A percentile compares a stretch with the other conserved stretches of the same genome.
Evolutionary conservation across 1,139 yeast species (phyloP).

Genomic region (Kodamaea suecica): DNA sequence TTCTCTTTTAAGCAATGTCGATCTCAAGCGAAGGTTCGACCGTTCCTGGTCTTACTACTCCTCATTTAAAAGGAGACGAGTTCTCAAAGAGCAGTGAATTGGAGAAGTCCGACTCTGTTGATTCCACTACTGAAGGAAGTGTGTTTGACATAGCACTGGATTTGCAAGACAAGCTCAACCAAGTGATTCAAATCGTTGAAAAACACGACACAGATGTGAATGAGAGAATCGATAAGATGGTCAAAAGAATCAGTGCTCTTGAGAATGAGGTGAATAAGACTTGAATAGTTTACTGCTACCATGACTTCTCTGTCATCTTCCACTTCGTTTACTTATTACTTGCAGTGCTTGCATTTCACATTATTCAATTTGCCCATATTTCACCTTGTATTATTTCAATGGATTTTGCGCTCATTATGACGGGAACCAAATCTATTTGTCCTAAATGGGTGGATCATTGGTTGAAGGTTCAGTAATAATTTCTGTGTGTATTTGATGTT

Average conservation of each 20-base stretch:
- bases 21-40: constrained; percentile 8
- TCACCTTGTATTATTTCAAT: no score
- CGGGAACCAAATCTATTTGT: no score
- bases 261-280: neutral
- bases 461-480: no score
- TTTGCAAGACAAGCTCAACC: constrained; percentile 41
- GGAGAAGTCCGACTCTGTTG: constrained; percentile 2
- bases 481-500: no score
- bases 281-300: neutral
- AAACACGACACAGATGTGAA: constrained; percentile 30
- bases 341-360: no score
- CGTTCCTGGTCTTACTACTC: constrained; percentile 14
- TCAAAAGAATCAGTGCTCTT: constrained; percentile 19
- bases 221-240: constrained; percentile 25
- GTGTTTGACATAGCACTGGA: constrained; percentile 53
- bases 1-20: constrained; percentile 1
- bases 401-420: no score
- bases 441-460: no score
- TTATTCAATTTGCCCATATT: no score
- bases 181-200: constrained; percentile 27
- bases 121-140: constrained; percentile 22
- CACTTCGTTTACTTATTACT: no score
- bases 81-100: neutral
- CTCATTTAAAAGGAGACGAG: constrained; percentile 11
- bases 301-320: no score